Conservation (phyloP, 495 filamentous ascomycete species). For the Penicillium arizonense region DNA sequence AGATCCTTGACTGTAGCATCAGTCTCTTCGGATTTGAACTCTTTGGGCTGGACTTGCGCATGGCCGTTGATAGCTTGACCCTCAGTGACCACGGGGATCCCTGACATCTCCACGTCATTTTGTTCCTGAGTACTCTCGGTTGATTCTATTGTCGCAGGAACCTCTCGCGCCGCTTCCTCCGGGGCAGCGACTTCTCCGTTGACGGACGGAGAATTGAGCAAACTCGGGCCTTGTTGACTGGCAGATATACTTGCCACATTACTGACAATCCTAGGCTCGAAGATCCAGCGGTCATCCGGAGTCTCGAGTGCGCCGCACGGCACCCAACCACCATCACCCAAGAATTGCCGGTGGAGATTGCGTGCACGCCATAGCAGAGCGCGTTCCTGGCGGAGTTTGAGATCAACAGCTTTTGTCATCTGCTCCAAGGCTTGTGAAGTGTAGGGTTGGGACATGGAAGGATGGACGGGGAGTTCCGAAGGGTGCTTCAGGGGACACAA, state of each 20-base stretch:
- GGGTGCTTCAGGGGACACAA: slow-evolving; percentile 84
- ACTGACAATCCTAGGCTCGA: slow-evolving; percentile 29
- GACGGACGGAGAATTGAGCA: slow-evolving; percentile 3
- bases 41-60: slow-evolving; percentile 14
- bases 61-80: slow-evolving; percentile 1
- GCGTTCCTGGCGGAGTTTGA: slow-evolving; percentile 75
- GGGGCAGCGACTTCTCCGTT: slow-evolving; percentile 4
- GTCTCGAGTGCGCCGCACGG: slow-evolving; percentile 59
- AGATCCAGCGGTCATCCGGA: slow-evolving; percentile 38
- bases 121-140: slow-evolving; percentile 11
- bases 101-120: slow-evolving; percentile 49
- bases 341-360: slow-evolving; percentile 70
- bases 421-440: slow-evolving; percentile 76
- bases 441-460: slow-evolving; percentile 79
- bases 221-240: slow-evolving; percentile 18
- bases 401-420: slow-evolving; percentile 65
- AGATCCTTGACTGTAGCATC: slow-evolving; percentile 39
- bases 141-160: slow-evolving; percentile 1
- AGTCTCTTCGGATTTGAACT: slow-evolving; percentile 41
- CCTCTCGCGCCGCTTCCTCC: slow-evolving; percentile 10
- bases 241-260: slow-evolving; percentile 15
- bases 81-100: slow-evolving; percentile 14
- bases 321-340: slow-evolving; percentile 79
- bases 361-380: slow-evolving; percentile 73
- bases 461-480: slow-evolving; percentile 80